Percentiles rank a stretch among this genome's conserved stretches.
Evolutionary conservation across 176 grass and related monocot species (phyloP).

Genomic region (Triticum dicoccoides): DNA sequence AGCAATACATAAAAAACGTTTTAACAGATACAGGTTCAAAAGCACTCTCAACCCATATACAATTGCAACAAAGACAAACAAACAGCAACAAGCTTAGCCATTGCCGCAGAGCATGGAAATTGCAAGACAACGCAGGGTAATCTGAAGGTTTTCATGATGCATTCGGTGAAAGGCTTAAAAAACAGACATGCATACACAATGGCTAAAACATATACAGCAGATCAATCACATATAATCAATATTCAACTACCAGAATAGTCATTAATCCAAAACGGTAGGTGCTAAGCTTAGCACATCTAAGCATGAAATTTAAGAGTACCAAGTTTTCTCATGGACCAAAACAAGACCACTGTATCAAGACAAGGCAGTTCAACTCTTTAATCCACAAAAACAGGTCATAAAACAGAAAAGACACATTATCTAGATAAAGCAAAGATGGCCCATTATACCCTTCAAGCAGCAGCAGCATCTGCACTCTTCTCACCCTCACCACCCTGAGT

Average conservation of each 20-base stretch:
- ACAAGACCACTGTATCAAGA: slow-evolving; percentile 5
- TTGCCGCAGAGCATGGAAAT: background rate
- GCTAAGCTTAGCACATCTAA: slow-evolving; percentile 16
- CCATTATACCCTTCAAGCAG: slow-evolving; percentile 38
- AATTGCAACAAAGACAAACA: background rate
- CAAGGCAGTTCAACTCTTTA: slow-evolving; percentile 10
- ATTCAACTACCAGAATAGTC: slow-evolving; percentile 18
- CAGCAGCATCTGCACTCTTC: slow-evolving; percentile 32
- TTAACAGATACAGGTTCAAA: background rate
- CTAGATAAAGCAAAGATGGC: slow-evolving; percentile 18
- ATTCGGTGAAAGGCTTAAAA: background rate
- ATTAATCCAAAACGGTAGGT: background rate
- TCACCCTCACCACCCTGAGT: slow-evolving; percentile 26
- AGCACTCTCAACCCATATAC: background rate
- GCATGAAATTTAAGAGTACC: slow-evolving; percentile 4
- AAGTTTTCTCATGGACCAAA: slow-evolving; percentile 22
- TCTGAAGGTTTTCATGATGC: background rate
- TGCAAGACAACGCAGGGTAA: background rate
- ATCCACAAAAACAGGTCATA: slow-evolving; percentile 12
- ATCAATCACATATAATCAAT: background rate
- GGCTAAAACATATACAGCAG: background rate
- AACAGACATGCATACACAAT: background rate
- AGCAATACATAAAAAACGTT: no score
- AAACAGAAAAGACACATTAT: slow-evolving; percentile 22
- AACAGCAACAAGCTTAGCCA: background rate